Evolutionary conservation across 345 rosid genomes (phyloP).

Genomic region (Corchorus capsularis): DNA sequence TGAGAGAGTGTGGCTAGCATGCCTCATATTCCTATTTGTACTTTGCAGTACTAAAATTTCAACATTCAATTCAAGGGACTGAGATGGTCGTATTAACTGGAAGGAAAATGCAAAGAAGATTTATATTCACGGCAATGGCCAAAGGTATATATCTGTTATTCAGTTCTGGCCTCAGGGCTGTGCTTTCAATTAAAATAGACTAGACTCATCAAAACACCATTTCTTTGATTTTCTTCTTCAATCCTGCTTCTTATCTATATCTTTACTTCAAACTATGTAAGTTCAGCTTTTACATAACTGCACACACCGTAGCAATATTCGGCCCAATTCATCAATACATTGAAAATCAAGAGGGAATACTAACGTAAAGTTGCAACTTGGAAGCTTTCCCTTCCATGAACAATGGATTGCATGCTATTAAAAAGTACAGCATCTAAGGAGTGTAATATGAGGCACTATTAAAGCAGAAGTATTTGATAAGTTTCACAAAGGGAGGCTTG

Average conservation of each 20-base stretch:
- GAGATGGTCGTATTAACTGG: too few relatives aligned
- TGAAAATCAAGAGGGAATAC: constrained; percentile 5
- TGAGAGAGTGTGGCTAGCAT: too few relatives aligned
- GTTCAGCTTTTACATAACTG: neutral
- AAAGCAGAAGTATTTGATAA: neutral
- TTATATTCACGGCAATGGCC: too few relatives aligned
- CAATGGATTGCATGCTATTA: neutral
- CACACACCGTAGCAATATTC: neutral
- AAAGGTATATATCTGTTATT: too few relatives aligned
- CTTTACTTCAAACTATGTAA: neutral
- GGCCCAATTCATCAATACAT: neutral
- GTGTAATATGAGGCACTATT: neutral
- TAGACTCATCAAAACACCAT: neutral
- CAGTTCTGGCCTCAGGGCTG: neutral
- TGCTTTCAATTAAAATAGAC: neutral
- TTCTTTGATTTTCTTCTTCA: neutral
- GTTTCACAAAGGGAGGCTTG: neutral
- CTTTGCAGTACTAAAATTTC: too few relatives aligned
- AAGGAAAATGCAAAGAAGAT: too few relatives aligned
- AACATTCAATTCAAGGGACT: too few relatives aligned
- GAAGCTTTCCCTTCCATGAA: neutral
- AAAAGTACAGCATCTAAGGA: neutral
- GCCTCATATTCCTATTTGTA: too few relatives aligned
- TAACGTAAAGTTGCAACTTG: neutral
- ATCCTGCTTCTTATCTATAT: neutral